phyloP scores from a whole-genome alignment of 2,329 filamentous ascomycete genomes.

The Aspergillus viridinutans region DNA sequence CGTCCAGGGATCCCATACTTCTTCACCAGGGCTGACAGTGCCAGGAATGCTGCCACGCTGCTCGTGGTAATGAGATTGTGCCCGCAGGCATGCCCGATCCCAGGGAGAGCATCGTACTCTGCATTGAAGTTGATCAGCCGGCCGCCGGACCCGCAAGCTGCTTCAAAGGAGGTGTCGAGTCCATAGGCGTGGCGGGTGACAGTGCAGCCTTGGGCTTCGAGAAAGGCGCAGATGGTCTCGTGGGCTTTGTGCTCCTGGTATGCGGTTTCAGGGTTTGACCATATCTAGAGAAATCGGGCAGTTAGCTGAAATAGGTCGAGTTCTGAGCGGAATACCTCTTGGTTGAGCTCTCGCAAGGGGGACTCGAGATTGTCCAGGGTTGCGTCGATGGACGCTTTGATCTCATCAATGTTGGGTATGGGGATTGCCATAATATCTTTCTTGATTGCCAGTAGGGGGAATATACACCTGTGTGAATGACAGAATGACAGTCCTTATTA shows the following conservation, averaged over 20 bases:
- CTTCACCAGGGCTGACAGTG: conserved; percentile 44
- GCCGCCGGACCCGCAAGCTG: conserved; percentile 40
- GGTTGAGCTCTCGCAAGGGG: conserved; percentile 23
- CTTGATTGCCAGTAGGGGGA: not conserved
- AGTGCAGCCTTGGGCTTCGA: conserved; percentile 43
- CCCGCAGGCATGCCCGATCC: conserved; percentile 39
- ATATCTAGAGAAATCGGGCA: conserved; percentile 28
- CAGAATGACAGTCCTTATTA: not conserved
- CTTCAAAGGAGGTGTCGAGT: conserved; percentile 51
- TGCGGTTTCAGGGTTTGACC: conserved; percentile 49
- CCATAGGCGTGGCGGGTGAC: conserved; percentile 51
- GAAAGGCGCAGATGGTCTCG: conserved; percentile 44
- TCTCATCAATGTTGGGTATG: conserved; percentile 11
- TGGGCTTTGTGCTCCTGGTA: conserved; percentile 53
- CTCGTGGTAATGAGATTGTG: conserved; percentile 39
- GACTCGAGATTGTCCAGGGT: conserved; percentile 14
- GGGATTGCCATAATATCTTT: conserved; percentile 15
- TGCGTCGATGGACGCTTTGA: conserved; percentile 20
- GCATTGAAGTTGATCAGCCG: conserved; percentile 36
- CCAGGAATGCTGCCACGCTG: conserved; percentile 39
- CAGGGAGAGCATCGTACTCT: conserved; percentile 43
- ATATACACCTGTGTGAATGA: not conserved
- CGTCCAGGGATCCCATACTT: conserved; percentile 37
- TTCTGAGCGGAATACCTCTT: conserved; percentile 12
- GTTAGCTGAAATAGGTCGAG: not conserved